Evolutionary conservation across 805 yeast species (phyloP), one percentile per base, ranked within the genome.

Genomic region (Nakazawaea siamensis): DNA sequence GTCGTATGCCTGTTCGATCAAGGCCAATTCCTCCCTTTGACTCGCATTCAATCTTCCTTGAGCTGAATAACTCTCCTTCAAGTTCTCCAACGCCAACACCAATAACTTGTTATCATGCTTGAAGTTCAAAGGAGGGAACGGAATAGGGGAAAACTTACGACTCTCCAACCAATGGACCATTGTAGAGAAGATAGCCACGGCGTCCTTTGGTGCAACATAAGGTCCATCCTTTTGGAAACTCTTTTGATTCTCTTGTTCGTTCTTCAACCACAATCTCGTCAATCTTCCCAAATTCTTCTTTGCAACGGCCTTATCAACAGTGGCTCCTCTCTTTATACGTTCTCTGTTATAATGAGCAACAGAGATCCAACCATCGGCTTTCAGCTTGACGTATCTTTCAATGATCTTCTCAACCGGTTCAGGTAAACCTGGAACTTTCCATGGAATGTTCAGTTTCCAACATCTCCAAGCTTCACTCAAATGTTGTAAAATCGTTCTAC

Each of bases 381-480:
- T 90, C 1, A 96, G 95, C 49, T 86, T 80, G 32, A 92, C 79
- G 49, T 92, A 92, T 29, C 95, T 72, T 50, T 84, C 80, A 41
- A 92, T 88, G 25, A 92, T 84, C 29, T 75, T 73, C 45, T 79
- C 92, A 18, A 92, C 74, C 0, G 97, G 97, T 35, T 72, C 81
- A 2, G 99, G 98, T 58, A 92, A 64, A 0, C 97, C 97, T 1
- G 95, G 95, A 12, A 92, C 97, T 46, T 85, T 78, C 97, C 97
- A 92, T 0, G 97, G 95, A 39, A 92, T 81, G 51, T 92, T 90
- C 2, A 98, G 98, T 55, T 92, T 92, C 99, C 99, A 92, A 55
- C 97, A 92, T 54, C 98, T 66, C 99, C 99, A 92, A 0, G 98
- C 98, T 55, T 92, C 98, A 51, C 94, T 83, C 39, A 92, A 65